Evolutionary conservation across 2,329 filamentous ascomycete species (phyloP).

Genomic region (Trichoderma brevicompactum): DNA sequence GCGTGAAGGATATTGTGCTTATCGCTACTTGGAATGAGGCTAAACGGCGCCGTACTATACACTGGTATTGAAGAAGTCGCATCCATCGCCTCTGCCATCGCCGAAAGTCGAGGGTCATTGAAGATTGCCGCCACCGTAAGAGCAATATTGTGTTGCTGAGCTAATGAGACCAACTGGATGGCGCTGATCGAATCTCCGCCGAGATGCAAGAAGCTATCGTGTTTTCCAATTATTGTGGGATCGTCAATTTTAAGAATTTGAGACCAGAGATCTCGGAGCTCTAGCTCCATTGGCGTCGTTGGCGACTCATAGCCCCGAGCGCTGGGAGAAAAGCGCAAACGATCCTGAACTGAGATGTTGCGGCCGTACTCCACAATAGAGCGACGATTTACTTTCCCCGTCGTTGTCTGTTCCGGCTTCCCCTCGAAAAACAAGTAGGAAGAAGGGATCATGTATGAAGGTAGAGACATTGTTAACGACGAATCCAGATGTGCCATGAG

Average conservation of each 20-base stretch:
- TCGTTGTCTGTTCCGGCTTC: slow-evolving; percentile 30
- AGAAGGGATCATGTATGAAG: slow-evolving; percentile 33
- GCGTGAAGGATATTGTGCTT: not conserved
- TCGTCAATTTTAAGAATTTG: slow-evolving; percentile 21
- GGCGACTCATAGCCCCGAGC: not conserved
- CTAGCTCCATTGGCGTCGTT: not conserved
- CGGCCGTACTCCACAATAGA: not conserved
- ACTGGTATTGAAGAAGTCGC: not conserved
- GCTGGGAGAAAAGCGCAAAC: slow-evolving; percentile 1
- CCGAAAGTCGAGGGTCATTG: not conserved
- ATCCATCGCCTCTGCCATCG: not conserved
- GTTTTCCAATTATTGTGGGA: slow-evolving; percentile 3
- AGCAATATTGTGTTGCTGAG: not conserved
- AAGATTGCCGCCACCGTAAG: slow-evolving; percentile 12
- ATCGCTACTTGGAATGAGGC: not conserved
- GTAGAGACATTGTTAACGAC: slow-evolving; percentile 22
- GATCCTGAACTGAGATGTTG: not conserved
- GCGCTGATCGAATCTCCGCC: slow-evolving; percentile 24
- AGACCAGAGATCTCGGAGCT: slow-evolving; percentile 31
- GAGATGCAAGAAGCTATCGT: slow-evolving; percentile 28
- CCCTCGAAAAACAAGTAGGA: slow-evolving; percentile 30
- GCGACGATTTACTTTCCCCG: slow-evolving; percentile 30
- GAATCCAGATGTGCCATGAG: slow-evolving; percentile 27
- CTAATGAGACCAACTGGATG: slow-evolving; percentile 16
- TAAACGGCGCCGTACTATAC: not conserved